Evolutionary conservation across 495 filamentous ascomycete genomes (phyloP), one percentile per base, ranked within the genome.

Genomic region (Viridothelium virens): DNA sequence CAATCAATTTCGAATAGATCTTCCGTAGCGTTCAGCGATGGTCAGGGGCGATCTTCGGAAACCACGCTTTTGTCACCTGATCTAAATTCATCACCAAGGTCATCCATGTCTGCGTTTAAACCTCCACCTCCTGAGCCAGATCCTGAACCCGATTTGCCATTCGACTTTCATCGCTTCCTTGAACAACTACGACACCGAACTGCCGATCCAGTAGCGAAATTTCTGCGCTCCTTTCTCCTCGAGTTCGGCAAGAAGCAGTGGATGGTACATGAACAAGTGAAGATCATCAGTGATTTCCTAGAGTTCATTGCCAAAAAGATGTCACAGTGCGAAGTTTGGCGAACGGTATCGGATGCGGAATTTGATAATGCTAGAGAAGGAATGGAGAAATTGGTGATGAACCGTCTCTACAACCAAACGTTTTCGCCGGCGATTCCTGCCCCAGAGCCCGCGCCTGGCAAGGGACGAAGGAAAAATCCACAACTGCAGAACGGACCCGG

Each of bases 341-440:
- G 91, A 61, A 89, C 92, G 48, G 91, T 97, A 0, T 96, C 92
- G 0, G 95, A 97, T 74, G 91, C 89, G 7, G 94, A 99, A 73
- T 97, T 99, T 74, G 94, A 97, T 76, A 97, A 99, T 79, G 95
- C 95, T 14, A 85, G 91, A 69, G 94, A 99, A 79, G 94, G 94
- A 38, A 99, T 99, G 95, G 94, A 99, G 82, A 99, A 99, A 74
- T 85, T 99, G 34, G 94, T 99, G 18, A 99, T 99, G 94, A 99
- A 99, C 74, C 84, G 95, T 64, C 80, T 99, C 4, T 97, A 99
- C 74, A 86, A 88, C 1, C 95, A 99, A 75, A 96, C 95, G 0
- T 99, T 99, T 75, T 96, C 94, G 1, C 92, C 94, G 1, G 89
- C 89, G 16, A 99, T 99, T 62, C 86, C 91, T 3, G 78, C 90